Evolutionary conservation across 73 alveolate genomes (phyloP), one percentile per base, ranked within the genome.

Genomic region (Paraurostyla sp.): DNA sequence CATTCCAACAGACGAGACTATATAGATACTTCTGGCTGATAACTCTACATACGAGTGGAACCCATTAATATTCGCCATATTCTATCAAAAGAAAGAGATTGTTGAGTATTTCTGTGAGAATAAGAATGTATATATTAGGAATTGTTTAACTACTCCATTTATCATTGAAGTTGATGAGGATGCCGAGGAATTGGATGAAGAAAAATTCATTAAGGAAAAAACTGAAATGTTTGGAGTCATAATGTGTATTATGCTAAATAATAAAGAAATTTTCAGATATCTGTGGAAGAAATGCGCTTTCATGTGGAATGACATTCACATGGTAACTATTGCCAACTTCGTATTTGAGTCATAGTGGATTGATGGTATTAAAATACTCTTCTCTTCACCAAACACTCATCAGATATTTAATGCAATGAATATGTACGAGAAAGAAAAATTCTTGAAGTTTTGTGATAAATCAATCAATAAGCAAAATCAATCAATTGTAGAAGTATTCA

Each of bases 251-350:
- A 78, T 78, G 89, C 58, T 54, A 0, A n/a, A 78, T 57, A 78
- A 78, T 51, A 78, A 54, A 62, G 89, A 78, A 4, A 52, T 78
- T 1, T 78, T 78, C 40, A 50, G 40, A 42, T 52, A 52, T 50
- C 89, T 78, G 20, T 54, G 76, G 80, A 59, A 59, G 13, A 29
- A 54, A 78, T 78, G 76, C n/a, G 54, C 80, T 29, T 78, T n/a
- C 78, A 43, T 78, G 78, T 78, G 89, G 89, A 78, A 49, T 51
- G 89, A 78, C 38, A 78, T 78, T 3, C 89, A 78, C 52, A 35
- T 78, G 33, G 78, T 54, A 29, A 32, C 69, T 2, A 7, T 78
- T 30, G 69, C 80, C 29, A 78, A 78, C 30, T 78, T 52, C 32
- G 40, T 78, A 27, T 54, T 78, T 35, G 89, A 78, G 25, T 50